Conservation (phyloP, 1,284 basidiomycete genomes). For the Phellinidium pouzarii region DNA sequence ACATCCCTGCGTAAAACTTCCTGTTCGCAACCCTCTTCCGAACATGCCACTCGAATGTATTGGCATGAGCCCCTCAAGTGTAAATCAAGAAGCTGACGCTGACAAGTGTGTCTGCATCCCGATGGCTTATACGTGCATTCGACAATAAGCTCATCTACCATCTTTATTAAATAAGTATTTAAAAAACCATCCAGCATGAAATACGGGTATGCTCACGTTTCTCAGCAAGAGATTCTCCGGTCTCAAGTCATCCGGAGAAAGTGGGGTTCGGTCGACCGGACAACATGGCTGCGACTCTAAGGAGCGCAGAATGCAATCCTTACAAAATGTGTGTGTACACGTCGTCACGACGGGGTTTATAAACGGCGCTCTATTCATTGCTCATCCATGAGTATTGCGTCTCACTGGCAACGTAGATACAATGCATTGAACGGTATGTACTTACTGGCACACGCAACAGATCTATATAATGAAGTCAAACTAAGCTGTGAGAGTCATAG, state of each 20-base stretch:
- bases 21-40: conserved; percentile 39
- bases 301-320: conserved; percentile 64
- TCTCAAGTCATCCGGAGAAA: conserved; percentile 45
- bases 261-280: conserved; percentile 74
- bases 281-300: conserved; percentile 60
- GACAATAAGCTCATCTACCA: conserved; percentile 79
- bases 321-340: conserved; percentile 82
- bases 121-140: conserved; percentile 54
- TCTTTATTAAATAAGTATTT: conserved; percentile 35
- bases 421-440: not conserved
- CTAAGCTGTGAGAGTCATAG: not conserved
- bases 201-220: conserved; percentile 45
- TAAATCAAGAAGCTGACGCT: conserved; percentile 59
- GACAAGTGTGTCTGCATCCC: conserved; percentile 61
- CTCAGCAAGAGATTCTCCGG: conserved; percentile 66
- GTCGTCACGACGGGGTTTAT: conserved; percentile 67
- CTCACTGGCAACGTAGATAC: too few species aligned
- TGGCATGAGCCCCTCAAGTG: conserved; percentile 61
- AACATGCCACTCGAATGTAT: conserved; percentile 51
- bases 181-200: conserved; percentile 17
- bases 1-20: conserved; percentile 39
- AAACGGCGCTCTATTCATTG: conserved; percentile 57
- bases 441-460: conserved; percentile 79
- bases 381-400: not conserved
- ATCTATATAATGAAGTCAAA: conserved; percentile 35